These are phyloP conservation scores for Colletotrichum sansevieriae DNA, from an alignment of 2,329 filamentous ascomycete species.

Conservation along the genomic window DNA sequence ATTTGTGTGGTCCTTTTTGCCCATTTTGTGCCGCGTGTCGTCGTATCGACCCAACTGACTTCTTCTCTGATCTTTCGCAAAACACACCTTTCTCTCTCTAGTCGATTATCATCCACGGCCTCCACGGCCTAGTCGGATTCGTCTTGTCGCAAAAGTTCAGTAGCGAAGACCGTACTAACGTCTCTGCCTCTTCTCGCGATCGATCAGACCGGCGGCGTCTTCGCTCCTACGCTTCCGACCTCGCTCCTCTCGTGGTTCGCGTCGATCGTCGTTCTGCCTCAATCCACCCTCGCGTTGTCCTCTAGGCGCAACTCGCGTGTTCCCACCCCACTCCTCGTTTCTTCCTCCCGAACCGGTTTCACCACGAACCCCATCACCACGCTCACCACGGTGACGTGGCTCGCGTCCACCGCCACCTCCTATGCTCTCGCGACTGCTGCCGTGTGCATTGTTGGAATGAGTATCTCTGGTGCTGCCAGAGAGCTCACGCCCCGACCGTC, in stretches of 20 bases:
- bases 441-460: slow-evolving; percentile 40
- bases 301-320: slow-evolving; percentile 41
- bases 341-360: slow-evolving; percentile 47
- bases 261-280: slow-evolving; percentile 47
- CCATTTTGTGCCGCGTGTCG: slow-evolving; percentile 34
- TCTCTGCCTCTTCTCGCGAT: slow-evolving; percentile 68
- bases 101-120: slow-evolving; percentile 16
- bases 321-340: slow-evolving; percentile 42
- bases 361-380: slow-evolving; percentile 35
- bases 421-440: slow-evolving; percentile 43
- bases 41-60: slow-evolving; percentile 27
- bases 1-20: slow-evolving; percentile 11
- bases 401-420: slow-evolving; percentile 30
- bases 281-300: slow-evolving; percentile 49
- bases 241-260: slow-evolving; percentile 54
- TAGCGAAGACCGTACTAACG: slow-evolving; percentile 53
- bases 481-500: slow-evolving; percentile 43
- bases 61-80: slow-evolving; percentile 14
- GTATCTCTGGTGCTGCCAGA: slow-evolving; percentile 34
- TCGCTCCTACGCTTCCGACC: slow-evolving; percentile 62
- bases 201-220: slow-evolving; percentile 58
- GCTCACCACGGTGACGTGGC: slow-evolving; percentile 50
- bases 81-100: slow-evolving; percentile 6
- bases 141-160: neutral
- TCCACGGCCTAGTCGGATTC: neutral